These are phyloP conservation scores for Pichia membranifaciens DNA, from an alignment of 805 yeast species.

Conservation along the genomic window DNA sequence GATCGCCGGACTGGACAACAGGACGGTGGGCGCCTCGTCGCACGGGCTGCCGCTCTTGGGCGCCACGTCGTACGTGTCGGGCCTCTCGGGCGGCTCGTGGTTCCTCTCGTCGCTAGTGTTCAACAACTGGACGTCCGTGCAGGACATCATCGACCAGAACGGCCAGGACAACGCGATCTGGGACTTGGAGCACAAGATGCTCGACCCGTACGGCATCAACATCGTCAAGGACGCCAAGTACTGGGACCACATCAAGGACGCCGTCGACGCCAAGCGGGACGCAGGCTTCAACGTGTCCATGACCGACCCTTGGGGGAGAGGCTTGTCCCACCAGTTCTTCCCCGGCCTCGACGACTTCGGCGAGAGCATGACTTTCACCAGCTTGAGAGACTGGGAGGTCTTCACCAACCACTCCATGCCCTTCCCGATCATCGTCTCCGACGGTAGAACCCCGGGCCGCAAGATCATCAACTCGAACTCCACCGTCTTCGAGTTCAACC, in stretches of 20 bases:
- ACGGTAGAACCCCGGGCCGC: slow-evolving; percentile 63
- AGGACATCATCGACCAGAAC: slow-evolving; percentile 42
- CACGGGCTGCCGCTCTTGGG: slow-evolving; percentile 71
- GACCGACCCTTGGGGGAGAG: slow-evolving; percentile 79
- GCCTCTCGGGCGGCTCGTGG: slow-evolving; percentile 86
- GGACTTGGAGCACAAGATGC: slow-evolving; percentile 59
- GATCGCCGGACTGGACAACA: slow-evolving; percentile 69
- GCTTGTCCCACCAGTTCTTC: slow-evolving; percentile 68
- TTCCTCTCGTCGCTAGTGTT: slow-evolving; percentile 59
- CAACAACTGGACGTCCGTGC: slow-evolving; percentile 70
- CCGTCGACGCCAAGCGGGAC: slow-evolving; percentile 42
- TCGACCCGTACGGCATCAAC: slow-evolving; percentile 59
- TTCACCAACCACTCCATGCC: slow-evolving; percentile 63
- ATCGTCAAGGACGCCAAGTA: slow-evolving; percentile 45
- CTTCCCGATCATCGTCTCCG: slow-evolving; percentile 61
- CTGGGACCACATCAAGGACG: slow-evolving; percentile 50
- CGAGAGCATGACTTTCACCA: slow-evolving; percentile 54
- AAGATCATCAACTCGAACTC: slow-evolving; percentile 55
- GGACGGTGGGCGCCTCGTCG: slow-evolving; percentile 49
- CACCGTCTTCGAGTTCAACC: slow-evolving; percentile 58
- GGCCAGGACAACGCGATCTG: slow-evolving; percentile 47
- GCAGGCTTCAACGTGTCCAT: slow-evolving; percentile 68
- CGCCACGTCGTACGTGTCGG: slow-evolving; percentile 63
- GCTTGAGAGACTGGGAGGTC: slow-evolving; percentile 53
- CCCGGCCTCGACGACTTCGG: slow-evolving; percentile 54